Evolutionary conservation across 2,329 filamentous ascomycete genomes (phyloP).

Genomic region (Penicillium nordicum): DNA sequence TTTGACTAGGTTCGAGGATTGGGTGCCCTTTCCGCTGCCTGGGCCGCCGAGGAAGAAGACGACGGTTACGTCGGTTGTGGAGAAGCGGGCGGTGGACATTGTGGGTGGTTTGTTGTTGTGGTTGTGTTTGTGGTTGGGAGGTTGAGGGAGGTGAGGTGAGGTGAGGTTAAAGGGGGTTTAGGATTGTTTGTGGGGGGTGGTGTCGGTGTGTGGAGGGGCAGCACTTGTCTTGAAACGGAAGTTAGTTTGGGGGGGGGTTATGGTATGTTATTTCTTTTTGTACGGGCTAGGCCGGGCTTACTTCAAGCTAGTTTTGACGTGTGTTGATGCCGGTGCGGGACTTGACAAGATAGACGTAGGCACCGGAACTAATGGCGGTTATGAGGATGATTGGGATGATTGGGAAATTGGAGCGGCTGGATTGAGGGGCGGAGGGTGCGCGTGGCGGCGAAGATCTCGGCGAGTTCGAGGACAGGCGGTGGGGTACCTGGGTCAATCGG

Average conservation of each 20-base stretch:
- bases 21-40: conserved; percentile 93
- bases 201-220: conserved; percentile 36
- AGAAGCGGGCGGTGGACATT: conserved; percentile 66
- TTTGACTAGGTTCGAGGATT: conserved; percentile 81
- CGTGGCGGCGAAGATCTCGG: conserved; percentile 13
- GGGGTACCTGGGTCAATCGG: conserved; percentile 16
- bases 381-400: conserved; percentile 45
- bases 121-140: background rate
- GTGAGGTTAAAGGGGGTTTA: background rate
- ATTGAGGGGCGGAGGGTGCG: conserved; percentile 24
- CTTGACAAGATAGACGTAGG: conserved; percentile 52
- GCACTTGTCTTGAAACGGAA: conserved; percentile 12
- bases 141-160: background rate
- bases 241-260: background rate
- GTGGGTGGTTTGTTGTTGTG: conserved; percentile 1
- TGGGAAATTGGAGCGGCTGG: conserved; percentile 37
- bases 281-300: conserved; percentile 3
- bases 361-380: conserved; percentile 47
- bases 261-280: background rate
- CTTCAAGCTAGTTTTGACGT: conserved; percentile 10
- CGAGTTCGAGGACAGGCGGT: conserved; percentile 19
- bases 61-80: conserved; percentile 76
- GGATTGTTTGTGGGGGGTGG: conserved; percentile 46
- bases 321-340: conserved; percentile 37
- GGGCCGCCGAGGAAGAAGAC: conserved; percentile 95